These are phyloP conservation scores for Rosa lucieae DNA, from an alignment of 306 rosid genomes.

Conservation along the genomic window DNA sequence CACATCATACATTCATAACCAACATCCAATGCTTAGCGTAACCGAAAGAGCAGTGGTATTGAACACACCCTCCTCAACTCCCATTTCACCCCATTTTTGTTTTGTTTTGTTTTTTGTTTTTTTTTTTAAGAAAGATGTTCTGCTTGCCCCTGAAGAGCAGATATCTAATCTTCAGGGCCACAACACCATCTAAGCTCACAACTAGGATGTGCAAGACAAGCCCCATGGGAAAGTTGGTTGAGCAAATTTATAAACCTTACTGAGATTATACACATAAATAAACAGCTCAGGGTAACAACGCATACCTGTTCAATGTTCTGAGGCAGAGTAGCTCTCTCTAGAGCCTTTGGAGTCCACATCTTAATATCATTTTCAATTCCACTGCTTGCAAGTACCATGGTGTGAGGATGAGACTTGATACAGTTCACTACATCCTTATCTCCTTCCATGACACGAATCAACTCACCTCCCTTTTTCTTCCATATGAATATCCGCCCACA, in stretches of 20 bases:
- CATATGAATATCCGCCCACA: conserved; percentile 95
- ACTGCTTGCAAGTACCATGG: conserved; percentile 88
- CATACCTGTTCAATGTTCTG: conserved; percentile 69
- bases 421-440: conserved; percentile 85
- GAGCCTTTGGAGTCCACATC: conserved; percentile 91
- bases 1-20: background rate
- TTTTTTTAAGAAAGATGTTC: background rate
- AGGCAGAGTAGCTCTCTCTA: conserved; percentile 75
- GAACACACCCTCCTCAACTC: conserved; percentile 9
- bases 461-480: conserved; percentile 83
- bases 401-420: conserved; percentile 88
- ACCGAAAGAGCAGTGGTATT: background rate
- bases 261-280: conserved; percentile 16
- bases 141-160: background rate
- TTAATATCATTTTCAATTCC: conserved; percentile 86
- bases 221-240: background rate
- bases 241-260: background rate
- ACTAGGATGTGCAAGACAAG: background rate
- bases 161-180: background rate
- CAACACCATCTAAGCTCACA: conserved; percentile 2
- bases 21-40: background rate
- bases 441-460: conserved; percentile 92
- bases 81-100: background rate
- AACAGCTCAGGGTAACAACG: conserved; percentile 27
- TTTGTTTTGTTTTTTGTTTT: too few species aligned